Conservation (phyloP, 805 yeast genomes). For the Candida awuae region DNA sequence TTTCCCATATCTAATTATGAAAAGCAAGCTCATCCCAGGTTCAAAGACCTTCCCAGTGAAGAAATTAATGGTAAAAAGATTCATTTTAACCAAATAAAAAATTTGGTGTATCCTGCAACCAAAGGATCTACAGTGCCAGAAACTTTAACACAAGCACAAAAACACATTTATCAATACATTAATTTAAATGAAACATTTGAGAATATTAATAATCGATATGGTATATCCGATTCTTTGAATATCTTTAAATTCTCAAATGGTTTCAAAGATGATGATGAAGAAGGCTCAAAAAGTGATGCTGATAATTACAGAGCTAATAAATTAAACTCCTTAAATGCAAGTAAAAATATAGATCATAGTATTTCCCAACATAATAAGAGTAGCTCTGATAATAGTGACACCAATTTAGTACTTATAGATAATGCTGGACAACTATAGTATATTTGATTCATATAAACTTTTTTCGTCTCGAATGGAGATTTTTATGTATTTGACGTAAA, state of each 20-base stretch:
- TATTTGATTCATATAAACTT: too few species aligned
- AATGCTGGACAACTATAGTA: too few species aligned
- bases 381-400: too few species aligned
- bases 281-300: too few species aligned
- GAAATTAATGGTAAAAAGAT: conserved; percentile 11
- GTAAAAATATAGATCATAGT: too few species aligned
- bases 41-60: conserved; percentile 8
- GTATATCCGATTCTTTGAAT: conserved; percentile 16
- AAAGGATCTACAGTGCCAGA: conserved; percentile 9
- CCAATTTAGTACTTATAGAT: too few species aligned
- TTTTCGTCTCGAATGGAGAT: too few species aligned
- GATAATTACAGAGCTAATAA: not conserved
- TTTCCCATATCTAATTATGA: too few species aligned
- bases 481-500: too few species aligned
- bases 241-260: conserved; percentile 7
- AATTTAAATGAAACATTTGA: conserved; percentile 18
- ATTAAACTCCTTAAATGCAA: too few species aligned
- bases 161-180: conserved; percentile 12
- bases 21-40: conserved; percentile 9
- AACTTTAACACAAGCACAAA: conserved; percentile 14
- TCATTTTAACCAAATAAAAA: conserved; percentile 12
- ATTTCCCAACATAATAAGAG: too few species aligned
- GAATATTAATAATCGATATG: conserved; percentile 15
- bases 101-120: conserved; percentile 11
- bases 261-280: conserved; percentile 3